phyloP scores from a whole-genome alignment of 805 yeast genomes.

The Pichia manshurica region DNA sequence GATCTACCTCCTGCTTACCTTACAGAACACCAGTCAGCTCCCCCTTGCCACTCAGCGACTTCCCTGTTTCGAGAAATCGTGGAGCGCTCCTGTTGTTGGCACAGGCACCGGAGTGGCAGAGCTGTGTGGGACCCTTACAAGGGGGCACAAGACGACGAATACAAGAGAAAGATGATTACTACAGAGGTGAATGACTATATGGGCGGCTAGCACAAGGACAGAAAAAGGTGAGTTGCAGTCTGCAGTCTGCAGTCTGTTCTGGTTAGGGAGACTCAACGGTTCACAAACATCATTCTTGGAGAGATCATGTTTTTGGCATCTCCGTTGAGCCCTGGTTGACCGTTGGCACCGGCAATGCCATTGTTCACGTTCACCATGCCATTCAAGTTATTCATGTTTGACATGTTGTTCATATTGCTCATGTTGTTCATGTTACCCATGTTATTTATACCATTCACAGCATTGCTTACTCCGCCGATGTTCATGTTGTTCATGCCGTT shows the following conservation, averaged over 20 bases:
- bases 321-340: conserved; percentile 6
- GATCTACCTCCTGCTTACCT: background rate
- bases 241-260: background rate
- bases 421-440: background rate
- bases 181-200: background rate
- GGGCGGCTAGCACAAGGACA: too few relatives aligned
- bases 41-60: background rate
- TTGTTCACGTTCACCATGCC: background rate
- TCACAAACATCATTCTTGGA: conserved; percentile 21
- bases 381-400: conserved; percentile 2
- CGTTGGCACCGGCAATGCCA: conserved; percentile 15
- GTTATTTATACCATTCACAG: background rate
- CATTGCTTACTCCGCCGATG: background rate
- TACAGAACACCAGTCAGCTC: background rate
- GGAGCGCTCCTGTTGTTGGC: background rate
- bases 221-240: background rate
- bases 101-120: conserved; percentile 1
- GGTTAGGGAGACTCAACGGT: conserved; percentile 4
- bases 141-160: background rate
- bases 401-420: conserved; percentile 1
- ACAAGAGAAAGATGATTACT: background rate
- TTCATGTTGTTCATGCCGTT: background rate
- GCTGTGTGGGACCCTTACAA: background rate
- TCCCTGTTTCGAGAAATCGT: background rate
- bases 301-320: conserved; percentile 21